These are phyloP conservation scores for Penicillium digitatum DNA, from an alignment of 2,329 filamentous ascomycete genomes.

Conservation along the genomic window DNA sequence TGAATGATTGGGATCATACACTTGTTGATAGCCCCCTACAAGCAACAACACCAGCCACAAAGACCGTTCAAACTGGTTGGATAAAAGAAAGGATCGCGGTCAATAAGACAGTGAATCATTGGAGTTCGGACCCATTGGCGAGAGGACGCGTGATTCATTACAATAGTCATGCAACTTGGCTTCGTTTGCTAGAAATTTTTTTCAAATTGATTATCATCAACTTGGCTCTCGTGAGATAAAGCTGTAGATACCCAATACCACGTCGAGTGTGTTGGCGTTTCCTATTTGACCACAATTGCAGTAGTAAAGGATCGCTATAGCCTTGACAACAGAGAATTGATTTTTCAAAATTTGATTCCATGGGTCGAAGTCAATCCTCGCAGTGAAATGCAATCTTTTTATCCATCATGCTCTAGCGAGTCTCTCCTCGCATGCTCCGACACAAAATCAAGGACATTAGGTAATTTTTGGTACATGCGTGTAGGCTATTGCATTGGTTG, in stretches of 20 bases:
- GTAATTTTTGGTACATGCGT: background rate
- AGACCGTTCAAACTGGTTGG: background rate
- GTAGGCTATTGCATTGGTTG: background rate
- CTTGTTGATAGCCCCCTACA: background rate
- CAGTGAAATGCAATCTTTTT: too few relatives aligned
- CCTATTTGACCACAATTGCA: too few relatives aligned
- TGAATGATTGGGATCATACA: background rate
- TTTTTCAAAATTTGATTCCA: background rate
- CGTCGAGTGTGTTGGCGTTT: too few relatives aligned
- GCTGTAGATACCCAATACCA: background rate
- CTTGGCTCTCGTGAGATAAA: too few relatives aligned
- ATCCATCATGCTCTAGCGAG: background rate
- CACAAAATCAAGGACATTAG: background rate
- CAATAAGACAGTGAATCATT: background rate
- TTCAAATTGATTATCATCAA: background rate
- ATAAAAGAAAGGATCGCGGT: fast-evolving
- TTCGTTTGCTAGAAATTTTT: background rate
- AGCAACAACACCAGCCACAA: background rate
- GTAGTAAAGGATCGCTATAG: too few relatives aligned
- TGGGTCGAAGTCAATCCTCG: background rate
- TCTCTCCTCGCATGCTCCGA: background rate
- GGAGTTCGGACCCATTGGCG: too few relatives aligned
- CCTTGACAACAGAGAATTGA: too few relatives aligned
- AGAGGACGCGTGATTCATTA: too few relatives aligned
- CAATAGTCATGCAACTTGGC: too few relatives aligned